Evolutionary conservation across 1,284 basidiomycete species (phyloP).

Genomic region (Microbotryum saponariae): DNA sequence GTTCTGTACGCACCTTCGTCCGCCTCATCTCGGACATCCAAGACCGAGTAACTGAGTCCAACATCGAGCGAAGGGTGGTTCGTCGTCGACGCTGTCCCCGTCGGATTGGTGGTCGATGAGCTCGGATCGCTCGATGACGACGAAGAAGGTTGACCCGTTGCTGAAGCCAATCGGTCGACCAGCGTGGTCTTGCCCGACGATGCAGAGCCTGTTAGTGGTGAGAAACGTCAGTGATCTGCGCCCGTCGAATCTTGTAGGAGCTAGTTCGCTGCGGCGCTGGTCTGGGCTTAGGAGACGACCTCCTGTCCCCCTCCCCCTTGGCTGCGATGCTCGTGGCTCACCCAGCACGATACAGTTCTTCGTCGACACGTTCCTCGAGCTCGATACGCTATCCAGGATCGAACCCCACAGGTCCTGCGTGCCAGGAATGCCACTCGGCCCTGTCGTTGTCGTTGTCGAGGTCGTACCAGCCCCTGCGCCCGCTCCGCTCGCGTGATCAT

Average conservation of each 20-base stretch:
- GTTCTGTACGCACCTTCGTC: constrained; percentile 63
- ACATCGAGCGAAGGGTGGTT: constrained; percentile 50
- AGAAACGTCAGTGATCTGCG: neutral
- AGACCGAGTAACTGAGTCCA: constrained; percentile 78
- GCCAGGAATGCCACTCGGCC: too few relatives aligned
- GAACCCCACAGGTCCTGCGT: constrained; percentile 70
- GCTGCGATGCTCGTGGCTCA: constrained; percentile 39
- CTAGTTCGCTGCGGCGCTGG: neutral
- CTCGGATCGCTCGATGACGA: too few relatives aligned
- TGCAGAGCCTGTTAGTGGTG: constrained; percentile 38
- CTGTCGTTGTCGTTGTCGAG: too few relatives aligned
- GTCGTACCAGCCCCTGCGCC: too few relatives aligned
- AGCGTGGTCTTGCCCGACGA: constrained; percentile 68
- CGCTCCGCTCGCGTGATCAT: too few relatives aligned
- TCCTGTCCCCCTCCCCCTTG: too few relatives aligned
- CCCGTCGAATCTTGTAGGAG: neutral
- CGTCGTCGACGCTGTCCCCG: constrained; percentile 13
- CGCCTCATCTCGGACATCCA: constrained; percentile 72
- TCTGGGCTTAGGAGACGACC: neutral
- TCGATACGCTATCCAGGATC: constrained; percentile 79
- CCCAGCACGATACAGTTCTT: constrained; percentile 78
- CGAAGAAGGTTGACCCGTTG: constrained; percentile 23
- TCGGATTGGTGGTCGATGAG: too few relatives aligned
- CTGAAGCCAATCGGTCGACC: constrained; percentile 54
- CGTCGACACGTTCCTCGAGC: constrained; percentile 68